Base-by-base conservation (phyloP, 2,329 filamentous ascomycete genomes). In the Aspergillus luchuensis region DNA sequence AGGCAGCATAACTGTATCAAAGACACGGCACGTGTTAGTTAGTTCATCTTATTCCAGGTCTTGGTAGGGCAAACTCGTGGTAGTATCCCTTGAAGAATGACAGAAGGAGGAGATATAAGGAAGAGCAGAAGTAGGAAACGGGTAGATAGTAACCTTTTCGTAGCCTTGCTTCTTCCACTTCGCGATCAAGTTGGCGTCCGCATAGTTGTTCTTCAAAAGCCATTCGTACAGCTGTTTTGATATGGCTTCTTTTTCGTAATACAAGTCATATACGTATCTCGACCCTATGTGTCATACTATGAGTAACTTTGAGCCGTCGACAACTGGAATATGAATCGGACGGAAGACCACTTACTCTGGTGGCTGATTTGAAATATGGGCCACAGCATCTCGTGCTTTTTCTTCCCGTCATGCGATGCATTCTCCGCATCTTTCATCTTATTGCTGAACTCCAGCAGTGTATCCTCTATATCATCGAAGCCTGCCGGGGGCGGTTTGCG, bases 101-200 rank as follows among this genome's bases (percentile, higher is more conserved):
- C 33, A 36, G 33, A 36, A 36, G 33, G 8, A 56, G 55, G 61
- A 21, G 36, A 7, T 63, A 39, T 47, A 45, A 58, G 10, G 45
- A 45, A 23, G 19, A 23, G 55, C 59, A 48, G 6, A n/a, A 30
- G 36, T 23, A 45, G 5, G 6, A 23, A 13, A 23, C 21, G 17
- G 8, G 41, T 45, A 21, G 41, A 21, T 45, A n/a, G 41, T 45
- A 45, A 91, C 91, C 88, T 98, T 97, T 79, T 99, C 95, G 72
- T 99, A 99, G 15, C 95, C 95, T 72, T 96, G 91, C 82, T 99
- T 99, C 87, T 99, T 99, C 95, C 95, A 99, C 81, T 99, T 99
- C 13, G 95, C 95, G 73, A 99, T 98, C 73, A 99, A 81, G 81
- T 93, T 95, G 49, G 91, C 87, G 78, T 99, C 95, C 5, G 93